These are phyloP conservation scores for Kazachstania africana DNA, from an alignment of 805 yeast genomes.

Conservation along the genomic window DNA sequence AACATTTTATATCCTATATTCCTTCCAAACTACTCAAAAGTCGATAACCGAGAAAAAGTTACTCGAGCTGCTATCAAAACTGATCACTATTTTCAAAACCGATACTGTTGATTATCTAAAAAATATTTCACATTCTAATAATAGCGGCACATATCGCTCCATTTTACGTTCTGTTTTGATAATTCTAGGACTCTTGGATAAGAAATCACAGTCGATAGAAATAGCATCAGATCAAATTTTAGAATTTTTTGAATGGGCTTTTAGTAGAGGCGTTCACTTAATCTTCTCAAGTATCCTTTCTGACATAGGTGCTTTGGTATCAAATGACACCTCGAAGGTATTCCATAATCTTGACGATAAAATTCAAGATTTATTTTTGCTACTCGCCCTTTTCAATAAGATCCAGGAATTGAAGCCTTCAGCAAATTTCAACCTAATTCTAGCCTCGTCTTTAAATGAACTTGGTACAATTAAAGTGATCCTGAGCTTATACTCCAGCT, in stretches of 20 bases:
- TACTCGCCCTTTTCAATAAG: constrained; percentile 53
- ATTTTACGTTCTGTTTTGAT: constrained; percentile 47
- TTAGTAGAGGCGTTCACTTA: constrained; percentile 54
- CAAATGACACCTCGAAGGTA: constrained; percentile 25
- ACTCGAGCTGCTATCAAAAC: constrained; percentile 12
- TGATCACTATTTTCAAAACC: constrained; percentile 32
- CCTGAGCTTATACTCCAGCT: constrained; percentile 52
- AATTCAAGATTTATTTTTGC: constrained; percentile 52
- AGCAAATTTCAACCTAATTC: constrained; percentile 33
- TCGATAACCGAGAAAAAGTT: constrained; percentile 19
- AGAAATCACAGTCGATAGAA: constrained; percentile 32
- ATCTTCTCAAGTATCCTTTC: constrained; percentile 48
- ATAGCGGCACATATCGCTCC: constrained; percentile 40
- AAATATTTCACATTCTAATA: constrained; percentile 29
- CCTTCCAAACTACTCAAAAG: constrained; percentile 15
- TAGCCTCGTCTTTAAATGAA: constrained; percentile 42
- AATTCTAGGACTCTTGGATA: constrained; percentile 30
- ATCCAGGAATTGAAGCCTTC: constrained; percentile 41
- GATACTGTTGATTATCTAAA: constrained; percentile 37
- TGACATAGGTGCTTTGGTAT: too few relatives aligned
- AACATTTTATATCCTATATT: constrained; percentile 37
- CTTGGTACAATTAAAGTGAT: constrained; percentile 52
- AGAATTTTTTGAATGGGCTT: constrained; percentile 49
- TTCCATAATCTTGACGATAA: constrained; percentile 33
- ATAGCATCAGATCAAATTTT: constrained; percentile 40